These are phyloP conservation scores for Pseudofabraea citricarpa DNA, from an alignment of 2,329 filamentous ascomycete species.

Conservation along the genomic window DNA sequence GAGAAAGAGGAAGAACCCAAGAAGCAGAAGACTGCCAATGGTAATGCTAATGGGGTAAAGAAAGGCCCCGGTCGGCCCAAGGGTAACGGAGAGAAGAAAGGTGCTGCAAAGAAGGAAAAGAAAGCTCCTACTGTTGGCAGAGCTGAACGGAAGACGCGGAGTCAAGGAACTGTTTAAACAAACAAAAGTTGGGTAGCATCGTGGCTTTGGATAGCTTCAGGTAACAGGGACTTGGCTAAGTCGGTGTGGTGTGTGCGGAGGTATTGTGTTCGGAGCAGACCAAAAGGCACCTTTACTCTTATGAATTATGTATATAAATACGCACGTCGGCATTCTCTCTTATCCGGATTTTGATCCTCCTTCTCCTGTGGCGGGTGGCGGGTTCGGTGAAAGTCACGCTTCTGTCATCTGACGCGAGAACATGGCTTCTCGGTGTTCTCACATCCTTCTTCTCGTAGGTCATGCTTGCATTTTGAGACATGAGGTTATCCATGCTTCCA, in stretches of 20 bases:
- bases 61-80: slow-evolving; percentile 7
- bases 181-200: not conserved
- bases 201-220: slow-evolving; percentile 1
- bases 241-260: too few relatives aligned
- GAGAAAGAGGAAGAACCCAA: slow-evolving; percentile 8
- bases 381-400: too few relatives aligned
- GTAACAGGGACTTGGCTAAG: slow-evolving; percentile 6
- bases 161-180: slow-evolving; percentile 15
- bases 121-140: slow-evolving; percentile 20
- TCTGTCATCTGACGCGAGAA: too few relatives aligned
- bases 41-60: slow-evolving; percentile 11
- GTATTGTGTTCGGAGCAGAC: too few relatives aligned
- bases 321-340: too few relatives aligned
- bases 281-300: not conserved
- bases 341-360: too few relatives aligned
- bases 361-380: too few relatives aligned
- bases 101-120: slow-evolving; percentile 22
- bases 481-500: too few relatives aligned
- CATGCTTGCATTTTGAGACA: too few relatives aligned
- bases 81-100: slow-evolving; percentile 1
- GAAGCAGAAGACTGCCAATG: slow-evolving; percentile 10
- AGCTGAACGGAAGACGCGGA: slow-evolving; percentile 23
- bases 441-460: too few relatives aligned
- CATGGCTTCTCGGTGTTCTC: too few relatives aligned
- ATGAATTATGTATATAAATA: not conserved